phyloP scores from a whole-genome alignment of 2,329 filamentous ascomycete species.

The Gnomoniopsis sp. region DNA sequence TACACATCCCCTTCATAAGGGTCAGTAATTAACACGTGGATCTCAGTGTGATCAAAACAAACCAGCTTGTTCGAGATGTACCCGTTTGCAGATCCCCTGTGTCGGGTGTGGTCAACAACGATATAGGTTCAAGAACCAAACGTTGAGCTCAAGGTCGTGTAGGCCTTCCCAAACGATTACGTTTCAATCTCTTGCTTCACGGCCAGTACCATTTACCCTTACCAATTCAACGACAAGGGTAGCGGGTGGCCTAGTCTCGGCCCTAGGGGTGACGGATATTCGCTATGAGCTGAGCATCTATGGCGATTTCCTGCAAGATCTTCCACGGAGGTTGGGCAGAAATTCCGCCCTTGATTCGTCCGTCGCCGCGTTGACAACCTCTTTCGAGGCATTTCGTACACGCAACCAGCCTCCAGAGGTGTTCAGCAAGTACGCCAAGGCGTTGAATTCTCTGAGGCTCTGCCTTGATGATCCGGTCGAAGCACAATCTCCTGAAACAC shows the following conservation, averaged over 20 bases:
- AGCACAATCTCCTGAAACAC: conserved; percentile 28
- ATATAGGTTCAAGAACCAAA: conserved; percentile 19
- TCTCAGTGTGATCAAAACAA: conserved; percentile 17
- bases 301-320: conserved; percentile 13
- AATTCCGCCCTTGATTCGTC: conserved; percentile 16
- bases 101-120: conserved; percentile 17
- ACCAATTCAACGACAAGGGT: neutral
- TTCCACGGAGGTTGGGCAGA: conserved; percentile 16
- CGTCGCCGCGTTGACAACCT: conserved; percentile 1
- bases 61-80: conserved; percentile 17
- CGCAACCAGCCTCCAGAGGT: neutral
- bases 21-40: neutral
- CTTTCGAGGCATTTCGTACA: neutral
- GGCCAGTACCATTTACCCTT: neutral
- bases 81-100: conserved; percentile 15
- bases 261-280: conserved; percentile 14
- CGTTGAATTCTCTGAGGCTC: conserved; percentile 26
- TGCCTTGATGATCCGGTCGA: conserved; percentile 26
- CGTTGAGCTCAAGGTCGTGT: neutral
- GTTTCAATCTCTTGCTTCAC: neutral
- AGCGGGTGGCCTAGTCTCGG: conserved; percentile 6
- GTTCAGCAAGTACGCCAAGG: conserved; percentile 28
- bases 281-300: conserved; percentile 18
- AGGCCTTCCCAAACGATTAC: neutral
- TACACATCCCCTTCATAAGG: neutral